These are phyloP conservation scores for Thelonectria discophora DNA, from an alignment of 2,329 filamentous ascomycete species.

Conservation along the genomic window DNA sequence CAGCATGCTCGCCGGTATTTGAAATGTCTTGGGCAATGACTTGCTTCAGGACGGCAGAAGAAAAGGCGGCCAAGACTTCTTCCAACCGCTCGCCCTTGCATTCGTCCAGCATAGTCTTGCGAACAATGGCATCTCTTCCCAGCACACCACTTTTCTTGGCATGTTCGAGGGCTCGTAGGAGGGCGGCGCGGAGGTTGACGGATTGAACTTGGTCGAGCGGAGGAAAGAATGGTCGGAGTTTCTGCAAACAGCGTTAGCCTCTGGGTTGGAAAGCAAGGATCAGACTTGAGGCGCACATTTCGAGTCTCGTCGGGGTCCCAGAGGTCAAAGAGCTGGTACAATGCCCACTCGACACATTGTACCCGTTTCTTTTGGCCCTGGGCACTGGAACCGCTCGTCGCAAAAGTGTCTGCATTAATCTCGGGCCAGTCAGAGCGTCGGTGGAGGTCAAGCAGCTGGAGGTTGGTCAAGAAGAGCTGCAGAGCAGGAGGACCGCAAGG, in stretches of 20 bases:
- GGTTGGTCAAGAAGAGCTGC: constrained; percentile 76
- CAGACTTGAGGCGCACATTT: constrained; percentile 60
- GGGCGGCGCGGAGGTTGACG: constrained; percentile 83
- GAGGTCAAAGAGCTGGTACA: constrained; percentile 86
- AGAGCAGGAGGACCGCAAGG: constrained; percentile 40
- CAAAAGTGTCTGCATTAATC: constrained; percentile 76
- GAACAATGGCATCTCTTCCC: constrained; percentile 79
- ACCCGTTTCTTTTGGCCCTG: constrained; percentile 85
- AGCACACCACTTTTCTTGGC: constrained; percentile 88
- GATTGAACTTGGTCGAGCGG: constrained; percentile 91
- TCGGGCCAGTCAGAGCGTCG: constrained; percentile 79
- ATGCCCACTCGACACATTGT: constrained; percentile 84
- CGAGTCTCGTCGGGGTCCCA: constrained; percentile 82
- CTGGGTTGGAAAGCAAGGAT: not conserved
- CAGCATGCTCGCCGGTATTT: constrained; percentile 52
- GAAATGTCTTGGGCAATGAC: constrained; percentile 58
- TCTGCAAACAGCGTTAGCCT: constrained; percentile 59
- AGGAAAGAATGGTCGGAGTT: constrained; percentile 89
- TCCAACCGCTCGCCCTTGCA: constrained; percentile 92
- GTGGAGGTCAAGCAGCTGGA: constrained; percentile 85
- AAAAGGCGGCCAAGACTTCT: constrained; percentile 85
- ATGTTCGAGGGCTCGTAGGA: constrained; percentile 82
- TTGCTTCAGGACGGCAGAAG: constrained; percentile 81
- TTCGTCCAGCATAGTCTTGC: constrained; percentile 97
- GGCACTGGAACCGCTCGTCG: constrained; percentile 65